Evolutionary conservation across 306 rosid genomes (phyloP).

Genomic region (Crotalaria pallida): DNA sequence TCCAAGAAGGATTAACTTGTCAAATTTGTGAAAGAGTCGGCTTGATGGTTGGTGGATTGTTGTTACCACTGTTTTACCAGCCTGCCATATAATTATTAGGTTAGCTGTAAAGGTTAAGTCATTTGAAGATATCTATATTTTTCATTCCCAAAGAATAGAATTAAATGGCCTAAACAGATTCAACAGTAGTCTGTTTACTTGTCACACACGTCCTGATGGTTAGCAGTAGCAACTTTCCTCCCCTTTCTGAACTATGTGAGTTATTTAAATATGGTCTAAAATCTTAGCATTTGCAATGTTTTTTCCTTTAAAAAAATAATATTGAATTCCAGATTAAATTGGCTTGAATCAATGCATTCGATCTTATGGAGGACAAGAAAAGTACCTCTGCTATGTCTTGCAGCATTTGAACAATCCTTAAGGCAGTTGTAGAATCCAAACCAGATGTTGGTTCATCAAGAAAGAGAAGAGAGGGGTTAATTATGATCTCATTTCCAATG

Average conservation of each 20-base stretch:
- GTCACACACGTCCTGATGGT: not conserved
- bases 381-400: conserved; percentile 93
- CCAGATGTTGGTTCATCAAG: conserved; percentile 99
- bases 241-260: not conserved
- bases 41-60: conserved; percentile 99
- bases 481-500: conserved; percentile 88
- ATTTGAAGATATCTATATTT: not conserved
- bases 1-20: conserved; percentile 92
- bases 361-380: not conserved
- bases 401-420: conserved; percentile 84
- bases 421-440: conserved; percentile 95
- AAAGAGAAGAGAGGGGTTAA: conserved; percentile 87
- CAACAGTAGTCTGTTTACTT: not conserved
- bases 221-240: not conserved
- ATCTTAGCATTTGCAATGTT: not conserved
- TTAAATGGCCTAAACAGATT: not conserved
- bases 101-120: not conserved
- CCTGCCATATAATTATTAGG: conserved; percentile 41
- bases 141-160: not conserved
- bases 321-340: not conserved
- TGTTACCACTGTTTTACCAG: conserved; percentile 93
- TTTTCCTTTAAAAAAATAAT: not conserved
- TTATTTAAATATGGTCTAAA: not conserved
- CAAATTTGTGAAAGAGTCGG: conserved; percentile 91
- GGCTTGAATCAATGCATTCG: not conserved